Evolutionary conservation across 1,284 basidiomycete species (phyloP).

Genomic region (Afroboletus lepidellus): DNA sequence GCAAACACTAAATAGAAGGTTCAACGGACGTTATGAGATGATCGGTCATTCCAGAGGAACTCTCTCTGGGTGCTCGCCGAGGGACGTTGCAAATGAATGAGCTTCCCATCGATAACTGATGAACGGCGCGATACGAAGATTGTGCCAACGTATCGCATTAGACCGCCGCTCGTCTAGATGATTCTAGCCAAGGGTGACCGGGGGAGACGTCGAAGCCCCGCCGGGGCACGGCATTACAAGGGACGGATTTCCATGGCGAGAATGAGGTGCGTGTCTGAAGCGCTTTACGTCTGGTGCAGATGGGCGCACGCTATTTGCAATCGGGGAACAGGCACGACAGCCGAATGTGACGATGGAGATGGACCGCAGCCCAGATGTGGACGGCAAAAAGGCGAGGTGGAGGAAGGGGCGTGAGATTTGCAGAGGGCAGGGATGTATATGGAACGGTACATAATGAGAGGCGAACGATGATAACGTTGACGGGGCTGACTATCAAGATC

Average conservation of each 20-base stretch:
- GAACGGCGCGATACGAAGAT: conserved; percentile 14
- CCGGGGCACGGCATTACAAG: conserved; percentile 14
- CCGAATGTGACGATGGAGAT: not conserved
- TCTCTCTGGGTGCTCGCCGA: conserved; percentile 14
- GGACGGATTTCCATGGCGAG: conserved; percentile 2
- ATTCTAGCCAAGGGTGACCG: conserved; percentile 22
- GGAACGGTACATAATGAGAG: conserved; percentile 26
- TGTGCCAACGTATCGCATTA: conserved; percentile 8
- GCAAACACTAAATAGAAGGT: conserved; percentile 31
- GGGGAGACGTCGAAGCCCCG: conserved; percentile 20
- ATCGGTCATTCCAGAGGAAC: conserved; percentile 20
- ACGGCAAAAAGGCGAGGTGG: not conserved
- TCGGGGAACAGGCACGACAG: not conserved
- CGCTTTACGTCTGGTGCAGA: conserved; percentile 19
- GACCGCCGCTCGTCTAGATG: not conserved
- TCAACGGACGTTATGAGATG: conserved; percentile 24
- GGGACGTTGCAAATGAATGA: conserved; percentile 24
- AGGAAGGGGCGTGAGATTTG: conserved; percentile 28
- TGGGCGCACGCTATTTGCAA: conserved; percentile 2
- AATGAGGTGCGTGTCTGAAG: not conserved
- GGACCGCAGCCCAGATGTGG: not conserved
- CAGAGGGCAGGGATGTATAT: conserved; percentile 18
- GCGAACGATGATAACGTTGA: conserved; percentile 36
- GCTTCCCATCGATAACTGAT: conserved; percentile 25
- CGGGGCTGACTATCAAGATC: conserved; percentile 25